Base-by-base conservation (phyloP, 208 protist genomes). In the Leishmania aethiopica region DNA sequence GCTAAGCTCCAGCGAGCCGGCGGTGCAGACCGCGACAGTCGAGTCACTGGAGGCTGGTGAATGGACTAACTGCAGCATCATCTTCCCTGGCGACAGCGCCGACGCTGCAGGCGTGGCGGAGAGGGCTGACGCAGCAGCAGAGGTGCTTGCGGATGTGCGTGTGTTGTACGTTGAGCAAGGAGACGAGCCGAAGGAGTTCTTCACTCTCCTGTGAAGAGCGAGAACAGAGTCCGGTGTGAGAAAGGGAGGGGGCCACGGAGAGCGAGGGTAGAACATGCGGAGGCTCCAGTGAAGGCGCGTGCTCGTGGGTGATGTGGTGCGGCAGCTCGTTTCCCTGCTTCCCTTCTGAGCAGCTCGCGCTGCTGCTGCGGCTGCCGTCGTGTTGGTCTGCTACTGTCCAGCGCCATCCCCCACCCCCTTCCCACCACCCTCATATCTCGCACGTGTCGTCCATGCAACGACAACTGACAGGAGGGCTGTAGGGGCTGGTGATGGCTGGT, bases 171-270 rank as follows among this genome's bases (percentile, higher is more conserved):
- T 94, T 3, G 75, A 86, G 57, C 84, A 95, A 67, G 88, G 89
- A 5, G 83, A 94, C 40, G 93, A 97, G 75, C 94, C 94, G 17
- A 89, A 93, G 71, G 92, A 94, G 62, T 85, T 97, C 35, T 55
- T 97, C 40, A 82, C 91, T 67, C 71, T 86, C 10, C 42, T 92
- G 51, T 87, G 62, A 81, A 19, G 51, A 28, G 7, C 6, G 25
- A 67, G 5, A 13, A 62, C 13, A 37, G 19, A 22, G 67, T 22
- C 40, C 6, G 66, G 19, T 10, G 40, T 28, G 66, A 19, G 32
- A 35, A 8, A 13, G 6, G 66, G 66, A 47, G 37, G 66, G 15
- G 35, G 66, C 28, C 15, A 32, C 57, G n/a, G 69, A 25, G 37
- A 22, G 25, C 32, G 45, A 2, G 19, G 10, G 35, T 11, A n/a